Evolutionary conservation across 805 yeast species (phyloP).

Genomic region (Spencermartinsiella europaea): DNA sequence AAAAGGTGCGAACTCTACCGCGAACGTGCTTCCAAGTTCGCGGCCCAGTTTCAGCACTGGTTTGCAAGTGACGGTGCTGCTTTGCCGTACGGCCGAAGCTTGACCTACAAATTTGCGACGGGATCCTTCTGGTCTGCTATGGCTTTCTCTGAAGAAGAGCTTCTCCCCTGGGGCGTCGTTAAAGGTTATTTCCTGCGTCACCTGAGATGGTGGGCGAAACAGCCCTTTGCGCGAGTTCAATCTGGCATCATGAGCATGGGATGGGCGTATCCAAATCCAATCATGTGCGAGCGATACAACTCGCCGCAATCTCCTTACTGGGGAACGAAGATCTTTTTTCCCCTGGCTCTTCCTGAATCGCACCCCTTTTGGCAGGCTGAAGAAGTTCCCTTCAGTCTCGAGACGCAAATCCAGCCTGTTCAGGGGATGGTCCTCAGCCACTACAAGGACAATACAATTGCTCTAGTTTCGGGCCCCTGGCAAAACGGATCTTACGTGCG

Average conservation of each 20-base stretch:
- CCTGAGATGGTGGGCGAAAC: conserved; percentile 22
- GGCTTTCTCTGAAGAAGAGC: conserved; percentile 18
- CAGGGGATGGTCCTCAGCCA: conserved; percentile 17
- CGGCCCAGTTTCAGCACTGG: conserved; percentile 24
- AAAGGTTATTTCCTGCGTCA: conserved; percentile 20
- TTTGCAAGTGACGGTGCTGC: conserved; percentile 22
- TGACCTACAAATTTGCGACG: conserved; percentile 21
- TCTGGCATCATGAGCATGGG: conserved; percentile 20
- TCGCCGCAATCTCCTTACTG: conserved; percentile 23
- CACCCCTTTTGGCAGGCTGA: conserved; percentile 20
- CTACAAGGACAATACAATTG: conserved; percentile 11
- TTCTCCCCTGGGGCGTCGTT: conserved; percentile 20
- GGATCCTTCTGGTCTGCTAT: conserved; percentile 22
- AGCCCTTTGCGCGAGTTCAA: conserved; percentile 18
- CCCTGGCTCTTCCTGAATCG: conserved; percentile 16
- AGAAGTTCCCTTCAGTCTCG: conserved; percentile 8
- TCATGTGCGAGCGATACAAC: conserved; percentile 23
- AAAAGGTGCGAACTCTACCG: conserved; percentile 18
- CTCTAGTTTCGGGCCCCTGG: conserved; percentile 16
- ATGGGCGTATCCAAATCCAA: conserved; percentile 20
- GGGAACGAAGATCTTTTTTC: conserved; percentile 20
- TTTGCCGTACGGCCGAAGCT: conserved; percentile 22
- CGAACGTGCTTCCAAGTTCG: conserved; percentile 25
- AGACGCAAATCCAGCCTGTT: conserved; percentile 6
- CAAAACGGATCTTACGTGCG: conserved; percentile 15